These are phyloP conservation scores for Aristolochia contorta DNA, from an alignment of 164 flowering plant species.

Conservation along the genomic window DNA sequence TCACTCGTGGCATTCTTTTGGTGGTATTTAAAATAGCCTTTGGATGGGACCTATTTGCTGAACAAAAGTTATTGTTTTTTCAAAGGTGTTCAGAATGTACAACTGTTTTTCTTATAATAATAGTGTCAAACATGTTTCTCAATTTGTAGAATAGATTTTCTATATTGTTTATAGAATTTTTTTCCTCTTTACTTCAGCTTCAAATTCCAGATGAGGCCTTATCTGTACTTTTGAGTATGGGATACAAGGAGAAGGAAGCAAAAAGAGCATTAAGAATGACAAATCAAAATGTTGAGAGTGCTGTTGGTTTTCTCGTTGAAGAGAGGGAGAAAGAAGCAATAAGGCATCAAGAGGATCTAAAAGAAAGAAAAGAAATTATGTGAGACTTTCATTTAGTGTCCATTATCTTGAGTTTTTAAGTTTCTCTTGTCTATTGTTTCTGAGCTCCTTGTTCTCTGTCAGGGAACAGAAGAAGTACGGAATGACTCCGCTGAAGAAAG, in stretches of 20 bases:
- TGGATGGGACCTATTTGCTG: no score
- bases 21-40: no score
- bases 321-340: constrained; percentile 41
- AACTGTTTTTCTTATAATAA: no score
- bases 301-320: constrained; percentile 63
- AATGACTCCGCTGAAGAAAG: constrained; percentile 57
- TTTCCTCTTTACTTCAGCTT: constrained; percentile 34
- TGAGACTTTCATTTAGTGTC: neutral
- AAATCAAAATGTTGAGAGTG: constrained; percentile 54
- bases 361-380: constrained; percentile 49
- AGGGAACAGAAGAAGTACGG: constrained; percentile 91
- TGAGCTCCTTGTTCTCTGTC: constrained; percentile 8
- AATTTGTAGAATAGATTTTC: neutral
- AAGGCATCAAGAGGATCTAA: constrained; percentile 43
- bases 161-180: neutral
- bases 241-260: constrained; percentile 56
- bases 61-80: no score
- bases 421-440: neutral
- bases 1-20: no score
- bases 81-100: no score
- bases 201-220: constrained; percentile 80
- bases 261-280: constrained; percentile 75
- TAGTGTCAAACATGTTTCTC: neutral
- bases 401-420: neutral
- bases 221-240: constrained; percentile 75